A percentile compares a stretch with the other conserved stretches of the same genome.
phyloP scores from a whole-genome alignment of 495 filamentous ascomycete genomes.

The Penicillium argentinense region DNA sequence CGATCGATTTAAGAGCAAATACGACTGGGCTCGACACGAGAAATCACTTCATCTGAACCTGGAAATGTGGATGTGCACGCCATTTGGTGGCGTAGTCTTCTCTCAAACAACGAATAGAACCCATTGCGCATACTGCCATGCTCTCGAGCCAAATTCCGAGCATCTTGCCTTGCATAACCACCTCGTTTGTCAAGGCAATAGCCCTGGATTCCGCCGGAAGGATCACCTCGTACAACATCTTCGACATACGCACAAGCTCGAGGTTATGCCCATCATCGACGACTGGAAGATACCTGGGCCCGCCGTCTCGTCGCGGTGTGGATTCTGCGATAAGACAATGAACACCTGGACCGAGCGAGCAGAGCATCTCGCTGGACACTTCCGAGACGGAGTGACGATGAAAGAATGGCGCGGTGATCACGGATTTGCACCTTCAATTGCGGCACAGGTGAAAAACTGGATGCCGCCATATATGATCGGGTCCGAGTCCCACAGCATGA shows the following conservation, averaged over 20 bases:
- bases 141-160: slow-evolving; percentile 11
- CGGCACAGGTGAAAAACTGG: slow-evolving; percentile 61
- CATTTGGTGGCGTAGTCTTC: slow-evolving; percentile 44
- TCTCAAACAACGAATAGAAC: slow-evolving; percentile 53
- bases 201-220: slow-evolving; percentile 74
- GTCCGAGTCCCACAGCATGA: slow-evolving; percentile 20
- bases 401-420: slow-evolving; percentile 67
- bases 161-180: slow-evolving; percentile 52
- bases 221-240: slow-evolving; percentile 78
- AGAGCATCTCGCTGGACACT: slow-evolving; percentile 65
- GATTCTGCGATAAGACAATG: slow-evolving; percentile 61
- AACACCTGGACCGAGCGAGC: slow-evolving; percentile 59
- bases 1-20: slow-evolving; percentile 74
- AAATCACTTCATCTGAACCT: slow-evolving; percentile 77
- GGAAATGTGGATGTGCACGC: slow-evolving; percentile 73
- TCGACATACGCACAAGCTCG: slow-evolving; percentile 63
- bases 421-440: slow-evolving; percentile 63
- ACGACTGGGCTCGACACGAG: slow-evolving; percentile 81
- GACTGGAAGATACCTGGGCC: slow-evolving; percentile 63
- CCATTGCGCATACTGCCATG: slow-evolving; percentile 26
- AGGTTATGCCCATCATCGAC: slow-evolving; percentile 62
- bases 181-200: slow-evolving; percentile 56
- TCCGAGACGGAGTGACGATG: slow-evolving; percentile 62
- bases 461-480: slow-evolving; percentile 53
- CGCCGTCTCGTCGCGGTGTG: slow-evolving; percentile 63